Evolutionary conservation across 306 rosid genomes (phyloP).

Genomic region (Vigna hirtella): DNA sequence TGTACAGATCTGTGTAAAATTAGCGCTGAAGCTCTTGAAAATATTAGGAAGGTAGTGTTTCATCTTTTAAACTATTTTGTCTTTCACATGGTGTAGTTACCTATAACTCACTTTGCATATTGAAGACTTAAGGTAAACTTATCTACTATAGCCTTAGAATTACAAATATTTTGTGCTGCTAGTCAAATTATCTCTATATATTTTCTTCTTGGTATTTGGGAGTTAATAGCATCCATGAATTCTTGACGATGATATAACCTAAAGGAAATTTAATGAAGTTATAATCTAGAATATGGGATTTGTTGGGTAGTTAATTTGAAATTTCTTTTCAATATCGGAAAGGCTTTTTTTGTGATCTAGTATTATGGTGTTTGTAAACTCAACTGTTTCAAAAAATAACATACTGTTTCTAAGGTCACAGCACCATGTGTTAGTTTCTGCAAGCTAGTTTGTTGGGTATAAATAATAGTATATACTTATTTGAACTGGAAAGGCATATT

Average conservation of each 20-base stretch:
- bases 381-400: constrained; percentile 17
- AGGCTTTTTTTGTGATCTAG: constrained; percentile 7
- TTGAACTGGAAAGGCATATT: constrained; percentile 33
- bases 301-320: constrained; percentile 20
- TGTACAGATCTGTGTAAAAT: constrained; percentile 94
- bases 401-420: constrained; percentile 8
- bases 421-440: constrained; percentile 26
- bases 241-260: background rate
- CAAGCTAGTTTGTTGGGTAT: constrained; percentile 36
- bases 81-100: constrained; percentile 8
- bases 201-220: constrained; percentile 22
- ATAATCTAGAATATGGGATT: constrained; percentile 22
- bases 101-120: constrained; percentile 36
- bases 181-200: constrained; percentile 5
- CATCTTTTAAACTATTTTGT: constrained; percentile 24
- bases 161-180: constrained; percentile 17
- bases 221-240: constrained; percentile 20
- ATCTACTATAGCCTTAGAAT: constrained; percentile 25
- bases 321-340: constrained; percentile 18
- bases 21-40: constrained; percentile 87
- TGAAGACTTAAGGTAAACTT: constrained; percentile 30
- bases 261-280: constrained; percentile 15
- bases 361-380: constrained; percentile 23
- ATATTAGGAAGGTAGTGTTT: constrained; percentile 79
- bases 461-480: constrained; percentile 4